These are phyloP conservation scores for Pseudogymnoascus sp. DNA, from an alignment of 2,329 filamentous ascomycete genomes.

Conservation along the genomic window DNA sequence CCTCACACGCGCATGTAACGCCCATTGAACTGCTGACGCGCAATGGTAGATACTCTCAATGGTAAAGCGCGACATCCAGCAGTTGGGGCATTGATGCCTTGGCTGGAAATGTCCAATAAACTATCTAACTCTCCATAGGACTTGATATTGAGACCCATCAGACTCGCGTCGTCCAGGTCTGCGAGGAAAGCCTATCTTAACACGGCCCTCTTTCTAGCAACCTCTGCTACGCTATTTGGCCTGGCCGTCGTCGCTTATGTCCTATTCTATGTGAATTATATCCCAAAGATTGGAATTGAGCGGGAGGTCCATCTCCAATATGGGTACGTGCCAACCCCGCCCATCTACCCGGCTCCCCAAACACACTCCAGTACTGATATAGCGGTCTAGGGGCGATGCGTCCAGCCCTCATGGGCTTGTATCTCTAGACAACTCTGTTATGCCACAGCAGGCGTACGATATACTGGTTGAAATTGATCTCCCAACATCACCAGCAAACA, in stretches of 20 bases:
- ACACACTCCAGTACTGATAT: not conserved
- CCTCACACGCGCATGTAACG: not conserved
- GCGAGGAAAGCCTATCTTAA: conserved; percentile 58
- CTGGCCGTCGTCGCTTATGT: conserved; percentile 52
- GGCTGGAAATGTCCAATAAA: not conserved
- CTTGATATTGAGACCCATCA: conserved; percentile 43
- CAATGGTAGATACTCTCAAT: not conserved
- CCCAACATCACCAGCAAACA: conserved; percentile 69
- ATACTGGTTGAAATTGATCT: conserved; percentile 66
- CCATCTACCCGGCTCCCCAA: not conserved
- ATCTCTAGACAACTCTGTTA: conserved; percentile 39
- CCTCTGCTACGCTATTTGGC: conserved; percentile 46
- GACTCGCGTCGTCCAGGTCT: conserved; percentile 47
- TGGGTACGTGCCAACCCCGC: conserved; percentile 34
- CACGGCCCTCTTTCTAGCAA: conserved; percentile 31
- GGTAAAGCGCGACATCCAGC: not conserved
- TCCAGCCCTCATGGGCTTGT: conserved; percentile 27
- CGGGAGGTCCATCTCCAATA: conserved; percentile 59
- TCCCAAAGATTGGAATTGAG: conserved; percentile 55
- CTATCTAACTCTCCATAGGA: conserved; percentile 32
- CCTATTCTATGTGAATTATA: conserved; percentile 60
- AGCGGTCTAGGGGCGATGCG: conserved; percentile 29
- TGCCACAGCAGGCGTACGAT: conserved; percentile 74
- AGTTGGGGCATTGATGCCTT: not conserved
- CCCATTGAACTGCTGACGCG: not conserved